Percentiles rank a stretch among this genome's conserved stretches.
phyloP scores from a whole-genome alignment of 768 basidiomycete genomes.

The Amanita molliuscula region DNA sequence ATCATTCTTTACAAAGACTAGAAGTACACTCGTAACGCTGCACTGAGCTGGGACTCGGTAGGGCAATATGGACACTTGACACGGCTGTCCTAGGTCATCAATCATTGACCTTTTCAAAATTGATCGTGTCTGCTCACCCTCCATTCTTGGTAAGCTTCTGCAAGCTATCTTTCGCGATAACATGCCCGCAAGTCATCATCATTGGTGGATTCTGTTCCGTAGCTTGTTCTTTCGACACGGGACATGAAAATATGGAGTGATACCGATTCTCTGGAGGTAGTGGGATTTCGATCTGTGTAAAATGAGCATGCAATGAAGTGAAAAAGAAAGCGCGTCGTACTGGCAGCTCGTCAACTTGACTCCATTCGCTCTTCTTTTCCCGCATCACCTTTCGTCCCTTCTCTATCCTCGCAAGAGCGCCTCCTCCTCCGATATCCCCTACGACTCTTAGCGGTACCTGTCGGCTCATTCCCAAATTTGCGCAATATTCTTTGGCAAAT shows the following conservation, averaged over 20 bases:
- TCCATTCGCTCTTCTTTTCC: constrained; percentile 90
- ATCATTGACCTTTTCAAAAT: constrained; percentile 4
- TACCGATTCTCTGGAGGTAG: constrained; percentile 80
- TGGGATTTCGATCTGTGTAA: constrained; percentile 82
- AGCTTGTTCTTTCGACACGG: constrained; percentile 95
- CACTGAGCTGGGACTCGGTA: constrained; percentile 49
- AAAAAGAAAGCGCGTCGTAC: constrained; percentile 29
- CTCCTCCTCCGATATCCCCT: constrained; percentile 87
- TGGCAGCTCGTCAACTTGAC: constrained; percentile 79
- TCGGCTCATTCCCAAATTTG: constrained; percentile 77
- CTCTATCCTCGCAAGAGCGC: constrained; percentile 85
- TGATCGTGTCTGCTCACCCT: constrained; percentile 28
- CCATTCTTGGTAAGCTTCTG: constrained; percentile 82
- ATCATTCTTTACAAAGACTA: constrained; percentile 17
- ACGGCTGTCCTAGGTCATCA: constrained; percentile 37
- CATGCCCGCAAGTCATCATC: constrained; percentile 97
- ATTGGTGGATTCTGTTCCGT: constrained; percentile 91
- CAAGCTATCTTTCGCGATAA: constrained; percentile 87
- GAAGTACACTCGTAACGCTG: constrained; percentile 59
- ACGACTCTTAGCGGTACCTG: constrained; percentile 84
- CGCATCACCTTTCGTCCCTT: constrained; percentile 92
- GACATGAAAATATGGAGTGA: constrained; percentile 96
- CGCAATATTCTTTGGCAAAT: constrained; percentile 87
- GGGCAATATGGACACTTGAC: constrained; percentile 98
- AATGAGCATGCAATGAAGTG: background rate